A percentile compares a stretch with the other conserved stretches of the same genome.
These are phyloP conservation scores for Cladosporium velox DNA, from an alignment of 2,329 filamentous ascomycete genomes.

Conservation along the genomic window DNA sequence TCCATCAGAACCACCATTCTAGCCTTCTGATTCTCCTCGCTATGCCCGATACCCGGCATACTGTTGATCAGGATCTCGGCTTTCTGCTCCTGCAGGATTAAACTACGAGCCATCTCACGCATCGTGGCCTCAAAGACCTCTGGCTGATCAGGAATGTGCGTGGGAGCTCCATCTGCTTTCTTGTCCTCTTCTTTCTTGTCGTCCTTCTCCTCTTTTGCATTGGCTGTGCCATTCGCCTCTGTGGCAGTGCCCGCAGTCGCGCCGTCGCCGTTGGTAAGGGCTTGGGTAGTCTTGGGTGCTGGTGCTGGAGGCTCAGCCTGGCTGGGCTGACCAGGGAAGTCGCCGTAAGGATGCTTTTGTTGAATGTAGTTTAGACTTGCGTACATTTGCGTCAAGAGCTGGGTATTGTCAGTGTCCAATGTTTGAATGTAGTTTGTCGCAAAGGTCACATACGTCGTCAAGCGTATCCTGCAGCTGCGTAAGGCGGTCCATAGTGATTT, in stretches of 20 bases:
- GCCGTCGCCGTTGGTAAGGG: conserved; percentile 28
- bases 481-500: conserved; percentile 59
- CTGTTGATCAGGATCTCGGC: conserved; percentile 75
- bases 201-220: conserved; percentile 9
- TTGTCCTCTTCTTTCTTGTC: conserved; percentile 19
- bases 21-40: conserved; percentile 72
- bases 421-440: background rate
- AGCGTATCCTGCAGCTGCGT: conserved; percentile 85
- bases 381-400: conserved; percentile 54
- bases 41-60: conserved; percentile 76
- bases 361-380: conserved; percentile 48
- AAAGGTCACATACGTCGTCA: conserved; percentile 63
- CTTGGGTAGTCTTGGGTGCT: conserved; percentile 18
- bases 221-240: conserved; percentile 27
- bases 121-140: conserved; percentile 69
- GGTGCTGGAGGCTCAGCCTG: conserved; percentile 30
- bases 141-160: conserved; percentile 59
- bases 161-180: conserved; percentile 8
- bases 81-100: conserved; percentile 79
- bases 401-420: conserved; percentile 19
- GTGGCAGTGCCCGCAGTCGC: conserved; percentile 3
- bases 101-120: conserved; percentile 71
- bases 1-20: conserved; percentile 51
- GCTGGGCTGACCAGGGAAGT: conserved; percentile 47
- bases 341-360: conserved; percentile 43